These are phyloP conservation scores for Talaromyces sp. DNA, from an alignment of 2,329 filamentous ascomycete genomes.

Conservation along the genomic window DNA sequence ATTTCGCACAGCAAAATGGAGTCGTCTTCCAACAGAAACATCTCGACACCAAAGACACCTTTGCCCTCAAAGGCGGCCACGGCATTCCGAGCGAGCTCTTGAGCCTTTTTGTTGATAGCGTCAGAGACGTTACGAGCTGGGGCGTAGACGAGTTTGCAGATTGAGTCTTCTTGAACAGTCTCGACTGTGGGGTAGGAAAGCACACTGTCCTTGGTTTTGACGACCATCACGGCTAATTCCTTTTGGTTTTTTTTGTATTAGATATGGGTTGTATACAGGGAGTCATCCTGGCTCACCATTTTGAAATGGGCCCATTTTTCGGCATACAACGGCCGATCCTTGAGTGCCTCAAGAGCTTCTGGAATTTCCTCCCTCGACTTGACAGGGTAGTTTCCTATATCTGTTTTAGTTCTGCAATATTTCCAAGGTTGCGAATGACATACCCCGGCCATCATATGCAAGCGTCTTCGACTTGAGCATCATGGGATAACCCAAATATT, in stretches of 20 bases:
- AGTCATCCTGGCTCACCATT: conserved; percentile 42
- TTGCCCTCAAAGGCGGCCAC: conserved; percentile 78
- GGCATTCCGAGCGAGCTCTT: conserved; percentile 73
- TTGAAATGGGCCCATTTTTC: conserved; percentile 85
- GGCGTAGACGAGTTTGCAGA: conserved; percentile 88
- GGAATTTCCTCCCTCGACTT: conserved; percentile 58
- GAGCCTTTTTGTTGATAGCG: conserved; percentile 61
- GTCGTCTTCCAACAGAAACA: conserved; percentile 78
- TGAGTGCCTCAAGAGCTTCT: conserved; percentile 66
- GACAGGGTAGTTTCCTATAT: conserved; percentile 61
- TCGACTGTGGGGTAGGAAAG: conserved; percentile 86
- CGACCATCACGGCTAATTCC: conserved; percentile 91
- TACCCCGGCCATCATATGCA: conserved; percentile 85
- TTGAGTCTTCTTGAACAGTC: conserved; percentile 90
- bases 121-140: conserved; percentile 70
- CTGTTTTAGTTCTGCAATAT: conserved; percentile 11
- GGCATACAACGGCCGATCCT: conserved; percentile 70
- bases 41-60: conserved; percentile 93
- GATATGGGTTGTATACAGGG: conserved; percentile 1
- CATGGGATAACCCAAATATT: conserved; percentile 71
- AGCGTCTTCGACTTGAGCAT: conserved; percentile 91
- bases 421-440: conserved; percentile 28
- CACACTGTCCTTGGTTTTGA: conserved; percentile 73
- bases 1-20: conserved; percentile 79
- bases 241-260: conserved; percentile 26